phyloP scores from a whole-genome alignment of 495 filamentous ascomycete species.

The Sordaria brevicollis region DNA sequence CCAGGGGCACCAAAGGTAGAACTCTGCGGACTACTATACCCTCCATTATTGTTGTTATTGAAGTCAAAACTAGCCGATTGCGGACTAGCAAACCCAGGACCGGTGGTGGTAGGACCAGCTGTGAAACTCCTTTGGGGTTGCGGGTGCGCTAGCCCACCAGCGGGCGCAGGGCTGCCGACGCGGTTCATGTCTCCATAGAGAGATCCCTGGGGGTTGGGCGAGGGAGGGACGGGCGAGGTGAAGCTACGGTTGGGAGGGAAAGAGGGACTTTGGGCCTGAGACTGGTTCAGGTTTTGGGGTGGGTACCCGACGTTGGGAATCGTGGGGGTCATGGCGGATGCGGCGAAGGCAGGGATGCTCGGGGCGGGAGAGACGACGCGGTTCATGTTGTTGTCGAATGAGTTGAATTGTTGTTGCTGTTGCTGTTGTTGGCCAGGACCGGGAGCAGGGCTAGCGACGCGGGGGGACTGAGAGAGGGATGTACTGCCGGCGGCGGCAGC shows the following conservation, averaged over 20 bases:
- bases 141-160: slow-evolving; percentile 4
- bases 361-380: neutral
- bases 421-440: slow-evolving; percentile 4
- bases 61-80: neutral
- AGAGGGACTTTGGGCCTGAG: slow-evolving; percentile 5
- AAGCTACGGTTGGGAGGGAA: slow-evolving; percentile 21
- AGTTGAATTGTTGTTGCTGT: neutral
- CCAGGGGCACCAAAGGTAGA: neutral
- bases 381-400: neutral
- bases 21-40: neutral
- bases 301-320: slow-evolving; percentile 14
- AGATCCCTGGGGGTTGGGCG: slow-evolving; percentile 17
- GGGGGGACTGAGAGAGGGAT: slow-evolving; percentile 15
- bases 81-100: neutral
- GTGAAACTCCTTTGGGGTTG: slow-evolving; percentile 25
- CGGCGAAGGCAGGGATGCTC: neutral
- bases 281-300: slow-evolving; percentile 7
- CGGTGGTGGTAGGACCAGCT: neutral
- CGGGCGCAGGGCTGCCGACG: slow-evolving; percentile 13
- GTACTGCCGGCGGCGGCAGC: slow-evolving; percentile 19
- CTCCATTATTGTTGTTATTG: neutral
- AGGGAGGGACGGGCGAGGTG: slow-evolving; percentile 18
- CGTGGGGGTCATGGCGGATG: slow-evolving; percentile 13
- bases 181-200: slow-evolving; percentile 11
- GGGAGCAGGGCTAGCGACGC: slow-evolving; percentile 10